These are phyloP conservation scores for Globisporangium cederbergense DNA, from an alignment of 352 stramenopile species.

Conservation along the genomic window DNA sequence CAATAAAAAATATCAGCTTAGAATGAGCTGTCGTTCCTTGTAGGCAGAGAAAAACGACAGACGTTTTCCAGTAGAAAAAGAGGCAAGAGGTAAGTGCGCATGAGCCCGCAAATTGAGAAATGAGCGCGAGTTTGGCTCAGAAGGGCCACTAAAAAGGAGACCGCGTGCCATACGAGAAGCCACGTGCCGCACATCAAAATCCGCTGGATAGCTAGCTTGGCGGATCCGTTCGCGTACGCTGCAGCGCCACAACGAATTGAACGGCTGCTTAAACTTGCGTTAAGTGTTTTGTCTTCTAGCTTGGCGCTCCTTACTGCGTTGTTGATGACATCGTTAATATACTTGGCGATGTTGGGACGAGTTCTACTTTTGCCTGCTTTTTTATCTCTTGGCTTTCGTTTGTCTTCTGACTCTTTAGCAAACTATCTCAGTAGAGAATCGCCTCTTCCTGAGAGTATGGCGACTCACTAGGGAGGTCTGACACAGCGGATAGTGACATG, in stretches of 20 bases:
- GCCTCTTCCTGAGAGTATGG: background rate
- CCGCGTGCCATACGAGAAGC: conserved; percentile 3
- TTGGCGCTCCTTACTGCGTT: background rate
- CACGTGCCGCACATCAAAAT: conserved; percentile 18
- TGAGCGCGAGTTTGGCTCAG: background rate
- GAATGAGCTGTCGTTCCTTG: background rate
- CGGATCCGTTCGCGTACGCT: conserved; percentile 16
- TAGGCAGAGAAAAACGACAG: background rate
- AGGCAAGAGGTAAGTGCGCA: background rate
- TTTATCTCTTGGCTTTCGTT: background rate
- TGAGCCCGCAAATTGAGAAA: background rate
- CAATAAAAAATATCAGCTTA: background rate
- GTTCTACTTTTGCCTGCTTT: background rate
- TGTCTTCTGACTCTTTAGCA: background rate
- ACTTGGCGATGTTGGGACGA: background rate
- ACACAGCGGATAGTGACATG: background rate
- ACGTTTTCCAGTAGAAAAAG: background rate
- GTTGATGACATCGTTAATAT: conserved; percentile 8
- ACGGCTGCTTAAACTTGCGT: background rate
- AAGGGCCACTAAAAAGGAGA: background rate
- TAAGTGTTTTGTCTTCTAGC: background rate
- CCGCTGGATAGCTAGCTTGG: conserved; percentile 21
- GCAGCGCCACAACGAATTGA: conserved; percentile 5
- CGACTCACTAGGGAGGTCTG: conserved; percentile 4
- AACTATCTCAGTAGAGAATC: background rate